Evolutionary conservation across 257 asterid genomes (phyloP).

Genomic region (Salvia miltiorrhiza): DNA sequence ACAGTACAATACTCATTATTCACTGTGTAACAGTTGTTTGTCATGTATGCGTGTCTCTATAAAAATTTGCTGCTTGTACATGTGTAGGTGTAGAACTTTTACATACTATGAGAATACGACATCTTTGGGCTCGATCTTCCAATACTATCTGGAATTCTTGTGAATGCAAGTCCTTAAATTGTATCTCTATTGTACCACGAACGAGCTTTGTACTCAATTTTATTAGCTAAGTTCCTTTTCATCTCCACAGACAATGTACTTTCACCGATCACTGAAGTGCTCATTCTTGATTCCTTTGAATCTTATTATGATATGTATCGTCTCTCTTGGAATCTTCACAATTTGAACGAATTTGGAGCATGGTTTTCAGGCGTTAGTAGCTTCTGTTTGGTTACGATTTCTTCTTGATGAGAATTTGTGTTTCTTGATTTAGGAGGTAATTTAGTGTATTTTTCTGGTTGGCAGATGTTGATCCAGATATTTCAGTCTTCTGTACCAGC

Average conservation of each 20-base stretch:
- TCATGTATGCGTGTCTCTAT: conserved; percentile 32
- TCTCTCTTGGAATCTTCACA: too few relatives aligned
- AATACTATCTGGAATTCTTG: conserved; percentile 17
- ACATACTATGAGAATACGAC: conserved; percentile 28
- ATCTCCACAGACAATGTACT: background rate
- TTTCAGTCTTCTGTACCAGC: conserved; percentile 15
- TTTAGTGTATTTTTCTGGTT: conserved; percentile 1
- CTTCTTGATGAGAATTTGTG: background rate
- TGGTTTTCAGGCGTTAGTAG: background rate
- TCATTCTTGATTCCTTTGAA: background rate
- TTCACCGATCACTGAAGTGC: background rate
- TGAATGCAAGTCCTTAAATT: conserved; percentile 6
- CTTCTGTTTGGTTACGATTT: background rate
- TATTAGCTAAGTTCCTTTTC: background rate
- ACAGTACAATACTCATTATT: conserved; percentile 39
- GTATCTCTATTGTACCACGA: background rate
- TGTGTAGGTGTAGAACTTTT: conserved; percentile 40
- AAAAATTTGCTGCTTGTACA: conserved; percentile 33
- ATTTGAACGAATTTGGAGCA: background rate
- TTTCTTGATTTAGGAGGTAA: background rate
- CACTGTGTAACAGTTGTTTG: conserved; percentile 33
- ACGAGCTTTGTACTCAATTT: background rate
- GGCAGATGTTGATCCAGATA: conserved; percentile 19
- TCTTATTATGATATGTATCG: background rate
- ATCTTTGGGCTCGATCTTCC: conserved; percentile 16